Conservation (phyloP, 1,139 yeast species). For the Candida pseudoviswanathii region DNA sequence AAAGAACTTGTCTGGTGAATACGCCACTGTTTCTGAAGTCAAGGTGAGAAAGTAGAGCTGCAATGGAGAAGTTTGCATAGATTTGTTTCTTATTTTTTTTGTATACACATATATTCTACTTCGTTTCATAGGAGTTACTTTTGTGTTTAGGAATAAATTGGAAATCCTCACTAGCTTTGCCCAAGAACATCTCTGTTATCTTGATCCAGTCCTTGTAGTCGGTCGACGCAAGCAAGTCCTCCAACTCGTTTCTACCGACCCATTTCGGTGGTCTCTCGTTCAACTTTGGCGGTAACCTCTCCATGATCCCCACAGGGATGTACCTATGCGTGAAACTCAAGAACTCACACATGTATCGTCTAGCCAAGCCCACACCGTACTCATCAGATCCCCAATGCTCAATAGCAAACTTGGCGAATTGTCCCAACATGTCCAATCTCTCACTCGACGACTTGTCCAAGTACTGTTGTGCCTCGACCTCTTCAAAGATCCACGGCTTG, state of each 20-base stretch:
- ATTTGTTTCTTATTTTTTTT: neutral
- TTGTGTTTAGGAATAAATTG: conserved; percentile 91
- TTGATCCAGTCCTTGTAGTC: conserved; percentile 96
- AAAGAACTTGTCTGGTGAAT: conserved; percentile 63
- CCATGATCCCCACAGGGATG: conserved; percentile 91
- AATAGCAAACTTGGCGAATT: conserved; percentile 76
- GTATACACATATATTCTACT: conserved; percentile 1
- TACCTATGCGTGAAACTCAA: conserved; percentile 92
- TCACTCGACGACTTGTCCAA: conserved; percentile 89
- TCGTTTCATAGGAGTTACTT: conserved; percentile 69
- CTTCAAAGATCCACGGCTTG: conserved; percentile 99
- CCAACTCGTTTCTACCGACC: conserved; percentile 93
- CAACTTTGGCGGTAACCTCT: conserved; percentile 81
- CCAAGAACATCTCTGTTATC: conserved; percentile 93
- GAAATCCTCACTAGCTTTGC: conserved; percentile 76
- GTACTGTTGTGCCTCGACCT: conserved; percentile 84
- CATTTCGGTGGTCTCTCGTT: conserved; percentile 94
- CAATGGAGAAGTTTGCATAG: too few species aligned
- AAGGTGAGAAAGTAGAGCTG: conserved; percentile 17
- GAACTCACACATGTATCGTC: conserved; percentile 93
- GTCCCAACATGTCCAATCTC: conserved; percentile 72
- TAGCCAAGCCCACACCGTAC: conserved; percentile 83
- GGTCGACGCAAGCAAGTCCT: conserved; percentile 80
- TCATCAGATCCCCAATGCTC: conserved; percentile 99
- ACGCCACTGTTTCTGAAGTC: conserved; percentile 31